phyloP scores from a whole-genome alignment of 2,329 filamentous ascomycete genomes.

The Venturia nashicola region DNA sequence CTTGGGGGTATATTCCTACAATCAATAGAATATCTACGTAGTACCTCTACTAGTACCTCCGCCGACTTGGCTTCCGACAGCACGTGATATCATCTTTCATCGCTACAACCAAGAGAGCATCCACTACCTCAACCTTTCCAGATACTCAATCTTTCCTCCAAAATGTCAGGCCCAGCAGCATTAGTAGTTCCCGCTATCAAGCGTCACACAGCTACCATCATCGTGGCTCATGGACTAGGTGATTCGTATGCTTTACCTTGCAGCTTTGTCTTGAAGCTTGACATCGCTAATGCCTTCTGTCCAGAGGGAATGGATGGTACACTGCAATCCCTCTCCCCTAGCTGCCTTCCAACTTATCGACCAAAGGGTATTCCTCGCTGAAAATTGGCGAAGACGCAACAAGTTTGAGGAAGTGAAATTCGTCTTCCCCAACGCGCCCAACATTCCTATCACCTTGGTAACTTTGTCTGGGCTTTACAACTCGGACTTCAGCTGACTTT shows the following conservation, averaged over 20 bases:
- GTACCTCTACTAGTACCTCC: too few relatives aligned
- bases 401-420: constrained; percentile 86
- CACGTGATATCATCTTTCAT: too few relatives aligned
- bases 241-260: constrained; percentile 41
- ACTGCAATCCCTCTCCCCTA: constrained; percentile 10
- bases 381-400: constrained; percentile 72
- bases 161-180: constrained; percentile 33
- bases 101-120: neutral
- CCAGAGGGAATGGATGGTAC: constrained; percentile 50
- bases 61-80: neutral
- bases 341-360: constrained; percentile 4
- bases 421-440: constrained; percentile 82
- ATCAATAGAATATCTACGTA: too few relatives aligned
- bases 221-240: constrained; percentile 85
- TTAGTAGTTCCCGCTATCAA: constrained; percentile 68
- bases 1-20: too few relatives aligned
- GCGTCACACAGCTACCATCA: constrained; percentile 86
- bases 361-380: constrained; percentile 58
- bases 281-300: neutral
- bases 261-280: neutral
- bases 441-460: constrained; percentile 75
- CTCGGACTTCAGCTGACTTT: neutral
- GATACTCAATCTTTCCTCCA: neutral
- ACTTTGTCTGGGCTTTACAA: constrained; percentile 17
- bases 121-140: neutral